phyloP scores from a whole-genome alignment of 1,284 basidiomycete species.

The Ceratobasidium sp. region DNA sequence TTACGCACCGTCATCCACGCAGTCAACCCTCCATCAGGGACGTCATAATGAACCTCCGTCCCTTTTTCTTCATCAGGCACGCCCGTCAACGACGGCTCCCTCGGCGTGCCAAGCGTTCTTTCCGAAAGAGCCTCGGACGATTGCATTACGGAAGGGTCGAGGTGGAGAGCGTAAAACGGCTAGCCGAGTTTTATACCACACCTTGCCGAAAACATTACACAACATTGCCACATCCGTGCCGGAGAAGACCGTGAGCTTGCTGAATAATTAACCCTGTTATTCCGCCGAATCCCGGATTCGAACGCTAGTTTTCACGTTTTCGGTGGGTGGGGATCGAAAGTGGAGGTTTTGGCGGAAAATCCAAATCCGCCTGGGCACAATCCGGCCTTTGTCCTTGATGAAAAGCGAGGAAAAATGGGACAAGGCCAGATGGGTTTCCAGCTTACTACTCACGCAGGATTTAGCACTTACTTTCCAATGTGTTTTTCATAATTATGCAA shows the following conservation, averaged over 20 bases:
- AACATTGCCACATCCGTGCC: background rate
- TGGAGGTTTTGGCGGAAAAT: constrained; percentile 9
- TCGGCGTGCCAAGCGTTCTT: background rate
- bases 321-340: background rate
- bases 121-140: background rate
- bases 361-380: background rate
- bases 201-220: background rate
- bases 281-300: background rate
- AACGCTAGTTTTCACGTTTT: background rate
- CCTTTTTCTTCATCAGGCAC: constrained; percentile 19
- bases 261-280: background rate
- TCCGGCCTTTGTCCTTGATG: background rate
- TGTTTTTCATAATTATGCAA: no score
- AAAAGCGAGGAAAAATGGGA: background rate
- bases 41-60: background rate
- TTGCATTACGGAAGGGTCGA: background rate
- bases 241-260: background rate
- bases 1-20: constrained; percentile 15
- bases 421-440: no score
- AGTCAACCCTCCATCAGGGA: constrained; percentile 31
- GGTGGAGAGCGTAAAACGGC: background rate
- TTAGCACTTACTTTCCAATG: no score
- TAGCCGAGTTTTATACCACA: background rate
- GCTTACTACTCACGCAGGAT: no score
- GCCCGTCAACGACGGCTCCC: background rate